Evolutionary conservation across 1,284 basidiomycete genomes (phyloP), one percentile per base, ranked within the genome.

Genomic region (Tilletia caries): DNA sequence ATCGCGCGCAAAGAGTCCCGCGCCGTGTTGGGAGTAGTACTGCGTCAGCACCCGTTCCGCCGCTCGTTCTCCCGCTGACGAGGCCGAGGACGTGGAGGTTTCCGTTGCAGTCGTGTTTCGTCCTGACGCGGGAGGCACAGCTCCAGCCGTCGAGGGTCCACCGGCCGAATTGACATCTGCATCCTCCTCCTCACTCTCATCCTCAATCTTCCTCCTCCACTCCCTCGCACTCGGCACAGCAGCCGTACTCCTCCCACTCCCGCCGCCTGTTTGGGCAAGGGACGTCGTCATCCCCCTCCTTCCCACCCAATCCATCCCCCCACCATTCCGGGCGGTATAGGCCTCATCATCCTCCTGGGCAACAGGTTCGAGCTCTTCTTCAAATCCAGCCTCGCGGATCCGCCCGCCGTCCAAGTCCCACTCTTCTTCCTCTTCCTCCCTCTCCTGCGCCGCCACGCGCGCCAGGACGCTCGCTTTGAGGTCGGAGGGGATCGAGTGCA

Each of bases 381-480:
- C 75, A 0, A 76, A 71, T 0, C 75, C 75, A 23, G 74, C 73
- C 23, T 70, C 72, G 5, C 71, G 68, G 33, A 25, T 29, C 3
- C 32, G 29, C 32, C 29, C 29, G 29, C 58, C 50, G 34, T 32
- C 65, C 18, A 44, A 37, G 48, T 76, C 74, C 75, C 75, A 76
- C 25, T 73, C 75, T 29, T 73, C 73, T 1, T 69, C 68, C 12
- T 29, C 33, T 34, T 73, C 70, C 15, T 62, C 58, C 20, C 33
- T 25, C 32, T 62, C 27, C 58, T 62, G 58, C 0, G 75, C 75
- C 62, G 74, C 75, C 15, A 73, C 75, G 15, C 75, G 70, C 6
- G 75, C 73, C 13, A 76, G 70, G 25, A 76, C 74, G 32, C 71
- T 73, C 2, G 75, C 75, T 43, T 76, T 76, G 52, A 76, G 75